Evolutionary conservation across 202 grass and related monocot species (phyloP), one percentile per base, ranked within the genome.

Genomic region (Panicum hallii): DNA sequence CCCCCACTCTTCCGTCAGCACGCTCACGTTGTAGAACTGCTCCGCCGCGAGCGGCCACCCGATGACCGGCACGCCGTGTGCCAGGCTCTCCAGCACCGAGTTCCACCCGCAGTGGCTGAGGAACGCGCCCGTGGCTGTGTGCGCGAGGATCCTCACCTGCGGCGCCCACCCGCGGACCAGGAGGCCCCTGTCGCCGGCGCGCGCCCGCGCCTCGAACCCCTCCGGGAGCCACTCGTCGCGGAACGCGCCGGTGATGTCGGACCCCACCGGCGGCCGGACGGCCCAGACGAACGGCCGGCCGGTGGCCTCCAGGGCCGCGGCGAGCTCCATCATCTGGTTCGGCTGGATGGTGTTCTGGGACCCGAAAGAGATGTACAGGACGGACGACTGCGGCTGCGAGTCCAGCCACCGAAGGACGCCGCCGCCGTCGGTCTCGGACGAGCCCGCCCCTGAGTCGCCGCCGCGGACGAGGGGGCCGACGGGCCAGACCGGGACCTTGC

Each of bases 31-130:
- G 70, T 73, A 73, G 70, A 73, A 73, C 70, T 73, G 70, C 70
- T 52, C 70, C 70, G 46, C 70, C 4, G 7, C 1, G 6, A 72
- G 23, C 22, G 69, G 69, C 69, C 69, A 50, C 3, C 69, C 69
- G 45, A 72, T 3, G 45, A 72, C 2, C 44, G 69, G 69, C 69
- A 72, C 69, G 44, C 23, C 23, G 45, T 49, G 44, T 22, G 22
- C 14, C 47, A 73, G 3, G 70, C 70, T 17, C 67, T 70, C 67
- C 9, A 68, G 8, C 8, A 22, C 80, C 50, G 91, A 97, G 87
- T 93, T 97, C 94, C 94, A 97, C 9, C 94, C 91, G 63, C 91
- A 93, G 47, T 93, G 94, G 49, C 38, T 62, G 9, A 94, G 70
- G 74, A 91, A 91, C 22, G 87, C 89, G 23, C 83, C 72, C 12